Evolutionary conservation across 768 basidiomycete genomes (phyloP), one percentile per base, ranked within the genome.

Genomic region (Mycena amicta): DNA sequence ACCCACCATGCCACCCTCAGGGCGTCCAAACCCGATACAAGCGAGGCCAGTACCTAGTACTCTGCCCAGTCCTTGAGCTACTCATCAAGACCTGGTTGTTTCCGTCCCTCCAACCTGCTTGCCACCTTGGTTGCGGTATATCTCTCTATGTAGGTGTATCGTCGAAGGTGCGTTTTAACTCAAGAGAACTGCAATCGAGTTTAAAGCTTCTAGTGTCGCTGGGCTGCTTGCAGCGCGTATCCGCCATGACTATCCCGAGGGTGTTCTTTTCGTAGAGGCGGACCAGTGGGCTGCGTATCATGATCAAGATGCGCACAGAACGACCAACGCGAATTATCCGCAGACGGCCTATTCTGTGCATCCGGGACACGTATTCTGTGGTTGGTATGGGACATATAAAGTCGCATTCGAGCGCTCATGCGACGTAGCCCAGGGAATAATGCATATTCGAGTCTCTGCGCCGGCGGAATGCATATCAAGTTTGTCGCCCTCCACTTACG

Each of bases 231-330:
- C 73, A 6, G 73, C 73, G 2, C 62, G 71, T 5, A 61, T 72
- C 22, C 72, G 71, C 46, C 64, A 70, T 20, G 66, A 68, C 50
- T 70, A 72, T 47, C 73, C 72, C 55, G 67, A 71, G 33, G 45
- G 59, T 3, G 72, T 74, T 30, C 28, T 73, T 11, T 61, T 74
- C 30, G 57, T 74, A 37, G 73, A 74, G 40, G 57, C 73, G 11
- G 73, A 74, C 46, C 54, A 51, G n/a, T 71, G 69, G 67, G 20
- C 67, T 2, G 58, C 62, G 3, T 55, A n/a, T n/a, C n/a, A n/a
- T n/a, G n/a, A 61, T 0, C 52, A 66, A 25, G 65, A 67, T 28
- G 68, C 63, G 22, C 39, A 64, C 27, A 31, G 67, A 66, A 55
- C 20, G 20, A 37, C 33, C 18, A 52, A 63, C 33, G 50, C 20